These are phyloP conservation scores for Chromera velia DNA, from an alignment of 73 alveolate genomes.

Conservation along the genomic window DNA sequence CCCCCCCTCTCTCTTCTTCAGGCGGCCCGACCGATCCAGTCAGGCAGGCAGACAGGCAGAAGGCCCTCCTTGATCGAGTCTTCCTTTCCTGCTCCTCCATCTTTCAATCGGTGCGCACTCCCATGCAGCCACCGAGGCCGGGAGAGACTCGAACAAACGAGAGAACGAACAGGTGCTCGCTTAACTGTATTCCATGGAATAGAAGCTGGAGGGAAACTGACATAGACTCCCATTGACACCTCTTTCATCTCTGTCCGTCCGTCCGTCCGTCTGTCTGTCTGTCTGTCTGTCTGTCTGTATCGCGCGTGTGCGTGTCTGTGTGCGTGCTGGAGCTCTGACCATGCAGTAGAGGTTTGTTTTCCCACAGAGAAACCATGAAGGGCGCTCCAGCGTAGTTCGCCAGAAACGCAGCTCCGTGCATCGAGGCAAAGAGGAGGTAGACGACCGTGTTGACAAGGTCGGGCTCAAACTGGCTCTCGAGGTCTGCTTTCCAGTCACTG, in stretches of 20 bases:
- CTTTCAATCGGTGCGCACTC: no score
- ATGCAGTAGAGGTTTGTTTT: not conserved
- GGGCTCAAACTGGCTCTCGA: conserved; percentile 81
- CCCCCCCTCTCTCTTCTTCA: no score
- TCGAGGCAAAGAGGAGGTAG: conserved; percentile 60
- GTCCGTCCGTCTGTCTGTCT: no score
- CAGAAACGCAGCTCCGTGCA: conserved; percentile 72
- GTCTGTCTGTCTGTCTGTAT: no score
- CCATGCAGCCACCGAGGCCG: no score
- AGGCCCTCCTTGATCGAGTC: no score
- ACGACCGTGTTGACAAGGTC: conserved; percentile 73
- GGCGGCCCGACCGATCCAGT: no score
- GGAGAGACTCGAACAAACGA: no score
- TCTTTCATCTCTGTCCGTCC: not conserved
- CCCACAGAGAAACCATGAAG: conserved; percentile 29
- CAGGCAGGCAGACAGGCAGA: no score
- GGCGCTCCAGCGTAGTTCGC: conserved; percentile 69
- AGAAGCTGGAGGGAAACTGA: not conserved
- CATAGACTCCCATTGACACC: not conserved
- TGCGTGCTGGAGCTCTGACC: not conserved
- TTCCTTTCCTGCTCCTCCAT: no score
- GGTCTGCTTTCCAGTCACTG: conserved; percentile 23
- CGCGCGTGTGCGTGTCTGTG: not conserved
- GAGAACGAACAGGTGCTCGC: no score
- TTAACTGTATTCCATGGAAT: not conserved